phyloP scores from a whole-genome alignment of 495 filamentous ascomycete genomes.

The Barbatosphaeria neglecta region DNA sequence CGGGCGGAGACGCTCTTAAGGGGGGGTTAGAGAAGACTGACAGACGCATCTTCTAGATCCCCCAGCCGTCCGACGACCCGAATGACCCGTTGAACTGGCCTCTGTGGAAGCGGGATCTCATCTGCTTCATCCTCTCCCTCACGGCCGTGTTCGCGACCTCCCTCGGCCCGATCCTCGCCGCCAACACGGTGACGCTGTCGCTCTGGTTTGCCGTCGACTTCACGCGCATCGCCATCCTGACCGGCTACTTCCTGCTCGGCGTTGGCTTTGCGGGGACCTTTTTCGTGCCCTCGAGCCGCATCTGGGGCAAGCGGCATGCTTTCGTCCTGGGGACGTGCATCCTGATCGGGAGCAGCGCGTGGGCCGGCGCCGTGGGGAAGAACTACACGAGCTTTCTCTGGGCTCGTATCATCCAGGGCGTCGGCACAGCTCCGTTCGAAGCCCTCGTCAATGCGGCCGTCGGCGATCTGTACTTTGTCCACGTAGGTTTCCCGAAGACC shows the following conservation, averaged over 20 bases:
- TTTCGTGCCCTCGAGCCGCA: constrained; percentile 75
- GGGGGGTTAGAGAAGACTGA: background rate
- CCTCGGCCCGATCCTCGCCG: constrained; percentile 74
- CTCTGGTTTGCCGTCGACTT: constrained; percentile 47
- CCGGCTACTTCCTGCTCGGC: constrained; percentile 78
- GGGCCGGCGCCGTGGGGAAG: constrained; percentile 60
- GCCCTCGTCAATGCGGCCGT: constrained; percentile 65
- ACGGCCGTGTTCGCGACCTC: constrained; percentile 70
- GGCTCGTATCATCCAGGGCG: constrained; percentile 64
- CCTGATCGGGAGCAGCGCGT: constrained; percentile 58
- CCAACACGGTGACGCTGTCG: constrained; percentile 65
- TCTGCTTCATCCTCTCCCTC: constrained; percentile 65
- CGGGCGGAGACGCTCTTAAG: no score
- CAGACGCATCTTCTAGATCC: constrained; percentile 47
- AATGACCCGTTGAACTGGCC: constrained; percentile 84
- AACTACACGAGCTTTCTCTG: constrained; percentile 62
- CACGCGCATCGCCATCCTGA: constrained; percentile 65
- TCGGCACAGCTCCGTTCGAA: constrained; percentile 67
- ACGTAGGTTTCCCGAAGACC: no score
- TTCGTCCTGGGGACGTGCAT: constrained; percentile 72
- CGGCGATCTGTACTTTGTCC: constrained; percentile 67
- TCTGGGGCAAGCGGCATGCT: constrained; percentile 85
- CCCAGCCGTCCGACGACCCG: constrained; percentile 70
- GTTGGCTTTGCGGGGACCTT: constrained; percentile 70
- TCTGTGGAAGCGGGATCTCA: constrained; percentile 72